Base-by-base conservation (phyloP, 2,329 filamentous ascomycete genomes). In the Geosmithia morbida region DNA sequence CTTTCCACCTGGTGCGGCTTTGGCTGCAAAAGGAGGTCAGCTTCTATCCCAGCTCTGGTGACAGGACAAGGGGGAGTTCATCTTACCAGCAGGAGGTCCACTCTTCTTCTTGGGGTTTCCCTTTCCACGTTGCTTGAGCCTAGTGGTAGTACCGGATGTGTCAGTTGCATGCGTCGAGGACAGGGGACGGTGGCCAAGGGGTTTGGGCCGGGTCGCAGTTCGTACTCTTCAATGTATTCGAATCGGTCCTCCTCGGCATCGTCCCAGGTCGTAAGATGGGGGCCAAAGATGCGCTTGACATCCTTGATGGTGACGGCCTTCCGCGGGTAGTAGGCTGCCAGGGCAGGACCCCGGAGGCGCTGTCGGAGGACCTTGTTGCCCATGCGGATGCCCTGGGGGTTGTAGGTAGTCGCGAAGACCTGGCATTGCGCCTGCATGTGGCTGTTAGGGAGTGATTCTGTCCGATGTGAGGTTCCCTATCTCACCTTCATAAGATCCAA, bases 301-400 rank as follows among this genome's bases (percentile, higher is more conserved):
- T 94, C 86, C 54, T 77, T 75, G 51, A 94, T 76, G 0, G 82
- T 82, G 20, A 78, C 79, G 16, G 83, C 70, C 53, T 71, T 83
- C 53, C 81, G 79, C 2, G 92, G 92, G 62, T 98, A 98, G 72
- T 96, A 98, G 49, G 86, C 75, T 40, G 82, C 84, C 53, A 96
- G 68, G 0, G 84, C 69, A 29, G 88, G 86, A n/a, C 92, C 92
- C 59, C 77, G 80, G 52, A 97, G 72, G 59, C 89, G 81, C 64
- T 96, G 85, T 59, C 89, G 86, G 50, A 98, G 74, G 62, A 98
- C 74, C 66, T 92, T 94, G 70, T 92, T 96, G 59, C 92, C 92
- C 55, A 87, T 79, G 51, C 92, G 86, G 51, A 84, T 65, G 55
- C 81, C 72, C 48, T 87, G 75, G 22, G 92, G 92, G 67, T 98